Base-by-base conservation (phyloP, 1,284 basidiomycete species). In the Cryptococcus hybrid region DNA sequence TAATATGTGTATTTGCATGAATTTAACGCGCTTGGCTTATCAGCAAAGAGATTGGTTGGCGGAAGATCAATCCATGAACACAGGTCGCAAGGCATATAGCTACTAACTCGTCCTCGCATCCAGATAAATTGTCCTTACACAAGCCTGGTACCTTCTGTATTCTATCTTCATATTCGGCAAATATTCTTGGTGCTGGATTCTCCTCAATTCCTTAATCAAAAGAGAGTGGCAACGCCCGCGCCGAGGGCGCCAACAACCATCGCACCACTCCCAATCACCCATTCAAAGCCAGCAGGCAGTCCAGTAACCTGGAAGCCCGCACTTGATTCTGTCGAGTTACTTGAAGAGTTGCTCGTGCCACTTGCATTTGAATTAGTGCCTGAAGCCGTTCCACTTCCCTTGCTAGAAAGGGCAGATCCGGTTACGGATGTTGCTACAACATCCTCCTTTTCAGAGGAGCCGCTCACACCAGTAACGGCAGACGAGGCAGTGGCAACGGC, bases 61-160 rank as follows among this genome's bases (percentile, higher is more conserved):
- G 3, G 30, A 30, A 30, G 30, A 30, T 30, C 4, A 30, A 4
- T 30, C 30, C 30, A 30, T 30, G 4, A 3, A 30, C 30, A 30
- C 30, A 30, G 30, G 30, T 30, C 30, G 4, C 30, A 30, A 30
- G 30, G 4, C 30, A 30, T 30, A 30, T 55, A 92, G 30, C 30
- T 30, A 30, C 30, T 30, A 30, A 30, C 30, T 30, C 30, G 4
- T 30, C 30, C 4, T 30, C 30, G 30, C 30, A 30, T 30, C 30
- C 4, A 30, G 30, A 30, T 30, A 30, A 30, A 30, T 30, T 30
- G 30, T 30, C 30, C 30, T 3, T 30, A 30, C 30, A 3, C 30
- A 30, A 30, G 30, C 24, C 35, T 52, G 18, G 35, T 51, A 40
- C 15, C 36, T 50, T 24, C 42, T 44, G 35, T 39, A 18, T 48